phyloP scores from a whole-genome alignment of 2,329 filamentous ascomycete species.

The Ophiostoma fasciatum region DNA sequence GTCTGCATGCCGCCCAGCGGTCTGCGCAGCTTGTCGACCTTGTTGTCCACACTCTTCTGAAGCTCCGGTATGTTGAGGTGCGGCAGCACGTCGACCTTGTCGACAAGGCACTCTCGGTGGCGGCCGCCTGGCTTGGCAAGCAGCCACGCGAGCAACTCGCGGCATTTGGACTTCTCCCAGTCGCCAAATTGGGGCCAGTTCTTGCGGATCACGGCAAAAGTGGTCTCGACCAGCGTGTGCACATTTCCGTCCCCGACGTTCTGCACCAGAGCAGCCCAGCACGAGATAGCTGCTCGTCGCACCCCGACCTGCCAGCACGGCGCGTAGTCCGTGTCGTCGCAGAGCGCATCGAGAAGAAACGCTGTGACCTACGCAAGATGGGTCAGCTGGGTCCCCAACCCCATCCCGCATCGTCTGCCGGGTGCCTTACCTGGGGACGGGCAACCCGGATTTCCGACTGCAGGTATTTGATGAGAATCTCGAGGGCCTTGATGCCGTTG shows the following conservation, averaged over 20 bases:
- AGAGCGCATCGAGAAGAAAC: conserved; percentile 75
- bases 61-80: conserved; percentile 62
- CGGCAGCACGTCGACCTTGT: conserved; percentile 61
- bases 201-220: conserved; percentile 71
- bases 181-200: conserved; percentile 60
- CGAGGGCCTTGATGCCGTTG: conserved; percentile 54
- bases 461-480: conserved; percentile 71
- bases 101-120: conserved; percentile 44
- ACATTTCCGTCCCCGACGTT: conserved; percentile 57
- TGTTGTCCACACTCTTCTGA: conserved; percentile 44
- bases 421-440: conserved; percentile 78
- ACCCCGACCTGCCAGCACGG: conserved; percentile 25
- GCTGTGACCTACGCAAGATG: conserved; percentile 55
- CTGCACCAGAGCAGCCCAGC: conserved; percentile 68
- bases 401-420: too few relatives aligned
- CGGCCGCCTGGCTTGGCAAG: conserved; percentile 25
- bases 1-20: conserved; percentile 51
- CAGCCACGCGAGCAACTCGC: conserved; percentile 48
- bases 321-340: conserved; percentile 38
- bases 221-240: conserved; percentile 68
- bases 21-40: conserved; percentile 49
- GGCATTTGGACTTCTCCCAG: conserved; percentile 42
- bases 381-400: too few relatives aligned
- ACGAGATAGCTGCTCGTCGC: conserved; percentile 63
- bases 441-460: conserved; percentile 61